Base-by-base conservation (phyloP, 768 basidiomycete species). In the Tephrocybe sp. region DNA sequence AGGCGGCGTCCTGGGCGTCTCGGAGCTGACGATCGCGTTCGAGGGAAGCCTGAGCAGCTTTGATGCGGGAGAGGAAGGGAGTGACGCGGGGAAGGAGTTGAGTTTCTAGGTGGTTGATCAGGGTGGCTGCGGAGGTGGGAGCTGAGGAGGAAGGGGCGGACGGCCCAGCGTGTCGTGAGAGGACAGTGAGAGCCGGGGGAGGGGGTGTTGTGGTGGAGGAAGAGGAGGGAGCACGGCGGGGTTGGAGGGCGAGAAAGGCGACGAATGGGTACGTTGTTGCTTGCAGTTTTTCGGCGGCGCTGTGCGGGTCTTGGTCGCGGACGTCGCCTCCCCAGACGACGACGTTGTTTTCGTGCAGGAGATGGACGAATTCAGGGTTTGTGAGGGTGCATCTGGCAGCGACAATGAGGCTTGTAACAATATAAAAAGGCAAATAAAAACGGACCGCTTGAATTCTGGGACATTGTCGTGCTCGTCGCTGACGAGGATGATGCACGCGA, bases 291-390 rank as follows among this genome's bases (percentile, higher is more conserved):
- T 86, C 80, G 11, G 83, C 72, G 33, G 73, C 74, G 74, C 69
- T 72, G 79, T 92, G 93, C 4, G 90, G 82, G 53, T 95, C 91
- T 29, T 75, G 74, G 57, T 89, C 86, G 27, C 86, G 76, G 7
- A 97, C 82, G 61, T 97, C 94, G 13, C 91, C 94, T 3, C 88
- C 95, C 95, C 94, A 99, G 7, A 92, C 82, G 15, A 93, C 58
- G 45, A 95, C 75, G 42, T 86, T 73, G 63, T 93, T 87, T 27
- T 87, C 83, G 42, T 78, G 76, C 19, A 97, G 72, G 2, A 80
- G 64, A 21, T 77, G 78, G 6, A 94, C 79, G 38, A 97, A 76
- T 8, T 74, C 69, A 2, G 83, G 69, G 60, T 95, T 84, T 1
- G 87, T 86, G 15, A 98, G 73, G 0, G 91, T 91, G 3, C 77